A percentile compares a stretch with the other conserved stretches of the same genome.
phyloP scores from a whole-genome alignment of 2,329 filamentous ascomycete genomes.

The Zopfia rhizophila region DNA sequence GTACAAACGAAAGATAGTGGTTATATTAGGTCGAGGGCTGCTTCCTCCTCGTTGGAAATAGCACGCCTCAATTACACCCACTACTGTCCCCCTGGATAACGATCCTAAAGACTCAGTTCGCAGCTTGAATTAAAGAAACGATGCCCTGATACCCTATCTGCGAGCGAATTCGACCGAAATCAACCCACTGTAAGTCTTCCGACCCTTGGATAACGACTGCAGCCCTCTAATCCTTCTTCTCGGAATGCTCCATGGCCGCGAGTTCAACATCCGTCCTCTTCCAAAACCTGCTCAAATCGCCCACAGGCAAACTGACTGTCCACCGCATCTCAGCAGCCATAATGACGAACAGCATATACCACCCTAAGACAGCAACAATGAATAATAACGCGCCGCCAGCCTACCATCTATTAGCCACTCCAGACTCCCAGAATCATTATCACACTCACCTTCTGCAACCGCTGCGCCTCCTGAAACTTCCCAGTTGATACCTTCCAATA shows the following conservation, averaged over 20 bases:
- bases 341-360: conserved; percentile 65
- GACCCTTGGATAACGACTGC: background rate
- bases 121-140: background rate
- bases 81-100: background rate
- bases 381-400: conserved; percentile 55
- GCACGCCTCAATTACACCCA: background rate
- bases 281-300: conserved; percentile 64
- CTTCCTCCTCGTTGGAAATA: background rate
- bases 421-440: background rate
- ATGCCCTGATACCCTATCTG: background rate
- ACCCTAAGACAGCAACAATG: conserved; percentile 59
- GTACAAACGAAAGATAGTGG: too few species aligned
- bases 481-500: conserved; percentile 61
- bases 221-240: conserved; percentile 37
- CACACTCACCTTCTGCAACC: conserved; percentile 58
- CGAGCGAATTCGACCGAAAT: background rate
- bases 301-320: conserved; percentile 60
- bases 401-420: conserved; percentile 27
- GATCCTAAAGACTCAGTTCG: background rate
- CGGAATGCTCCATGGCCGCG: conserved; percentile 33
- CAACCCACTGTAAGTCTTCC: background rate
- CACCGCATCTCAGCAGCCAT: conserved; percentile 66
- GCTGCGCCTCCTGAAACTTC: conserved; percentile 54
- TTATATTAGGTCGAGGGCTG: too few species aligned
- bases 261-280: conserved; percentile 38